Base-by-base conservation (phyloP, 2,329 filamentous ascomycete species). In the Colletotrichum liriopes region DNA sequence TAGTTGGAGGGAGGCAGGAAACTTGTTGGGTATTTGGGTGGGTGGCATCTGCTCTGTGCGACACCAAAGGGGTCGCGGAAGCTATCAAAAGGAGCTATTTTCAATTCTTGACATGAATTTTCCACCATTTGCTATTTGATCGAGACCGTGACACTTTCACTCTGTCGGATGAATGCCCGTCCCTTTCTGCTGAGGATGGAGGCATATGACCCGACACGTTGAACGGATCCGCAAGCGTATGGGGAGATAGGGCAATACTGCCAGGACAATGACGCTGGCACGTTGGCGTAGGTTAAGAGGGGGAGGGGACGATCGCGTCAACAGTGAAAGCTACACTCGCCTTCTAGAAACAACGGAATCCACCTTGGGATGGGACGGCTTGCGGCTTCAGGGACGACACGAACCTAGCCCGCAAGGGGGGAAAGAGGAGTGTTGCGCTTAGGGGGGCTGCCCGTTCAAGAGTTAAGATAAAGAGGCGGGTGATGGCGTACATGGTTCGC, bases 321-420 rank as follows among this genome's bases (percentile, higher is more conserved):
- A 63, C 58, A 35, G 43, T 64, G 47, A 29, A 32, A 29, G 47
- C 37, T 58, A 58, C 14, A 41, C n/a, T 49, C 29, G 14, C 29
- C 65, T 71, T 71, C 65, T 68, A 63, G 56, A 68, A 68, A 58
- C 58, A 68, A 23, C n/a, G 65, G n/a, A 51, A 56, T 51, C 51
- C 12, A 35, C 52, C 49, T 59, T 23, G 45, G 56, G 65, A 52
- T 68, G 69, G 69, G 65, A 71, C 37, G 49, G 45, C 32, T 51
- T 29, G 23, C 56, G 26, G 45, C n/a, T 54, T 51, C 65, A 67
- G 51, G 49, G 58, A n/a, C 45, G 23, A 43, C 43, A 29, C 16
- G 37, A 63, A 26, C 67, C 18, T 71, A 65, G 68, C 39, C 58
- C 58, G 51, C 35, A 37, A 32, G 55, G 55, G 16, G 16, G 6